Conservation (phyloP, 2,329 filamentous ascomycete species). For the Epichloe aotearoae region DNA sequence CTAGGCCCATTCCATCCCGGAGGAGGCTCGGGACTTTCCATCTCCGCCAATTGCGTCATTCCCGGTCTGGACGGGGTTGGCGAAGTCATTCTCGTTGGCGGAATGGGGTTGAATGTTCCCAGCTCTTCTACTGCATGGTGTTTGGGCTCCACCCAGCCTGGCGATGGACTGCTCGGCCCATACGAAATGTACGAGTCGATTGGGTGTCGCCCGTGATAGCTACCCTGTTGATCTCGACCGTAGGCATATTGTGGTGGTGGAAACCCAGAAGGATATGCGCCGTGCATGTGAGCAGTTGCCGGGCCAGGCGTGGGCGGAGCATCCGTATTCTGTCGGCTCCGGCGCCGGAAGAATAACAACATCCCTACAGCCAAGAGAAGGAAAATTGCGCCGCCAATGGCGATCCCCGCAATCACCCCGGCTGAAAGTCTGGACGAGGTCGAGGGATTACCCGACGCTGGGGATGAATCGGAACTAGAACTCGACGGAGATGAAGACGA, state of each 20-base stretch:
- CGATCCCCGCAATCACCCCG: constrained; percentile 14
- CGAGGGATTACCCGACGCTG: neutral
- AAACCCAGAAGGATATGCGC: neutral
- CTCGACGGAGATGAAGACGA: neutral
- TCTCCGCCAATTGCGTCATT: constrained; percentile 7
- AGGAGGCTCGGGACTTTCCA: constrained; percentile 7
- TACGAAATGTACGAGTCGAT: constrained; percentile 7
- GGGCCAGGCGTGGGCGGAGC: constrained; percentile 1
- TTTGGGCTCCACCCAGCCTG: constrained; percentile 2
- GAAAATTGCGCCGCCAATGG: constrained; percentile 12
- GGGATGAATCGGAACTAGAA: neutral
- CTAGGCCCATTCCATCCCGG: neutral
- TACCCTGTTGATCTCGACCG: constrained; percentile 3
- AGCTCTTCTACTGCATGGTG: constrained; percentile 5
- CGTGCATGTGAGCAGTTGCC: neutral
- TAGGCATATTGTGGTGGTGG: constrained; percentile 5
- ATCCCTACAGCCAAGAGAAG: constrained; percentile 10
- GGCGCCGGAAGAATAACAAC: constrained; percentile 8
- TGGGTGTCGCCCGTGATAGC: constrained; percentile 1
- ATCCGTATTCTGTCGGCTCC: neutral
- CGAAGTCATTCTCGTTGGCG: neutral
- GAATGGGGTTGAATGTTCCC: neutral
- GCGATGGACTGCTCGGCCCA: neutral
- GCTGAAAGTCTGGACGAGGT: constrained; percentile 4
- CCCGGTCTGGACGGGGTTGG: neutral